Base-by-base conservation (phyloP, 2,329 filamentous ascomycete species). In the Incumbomyces lentus region DNA sequence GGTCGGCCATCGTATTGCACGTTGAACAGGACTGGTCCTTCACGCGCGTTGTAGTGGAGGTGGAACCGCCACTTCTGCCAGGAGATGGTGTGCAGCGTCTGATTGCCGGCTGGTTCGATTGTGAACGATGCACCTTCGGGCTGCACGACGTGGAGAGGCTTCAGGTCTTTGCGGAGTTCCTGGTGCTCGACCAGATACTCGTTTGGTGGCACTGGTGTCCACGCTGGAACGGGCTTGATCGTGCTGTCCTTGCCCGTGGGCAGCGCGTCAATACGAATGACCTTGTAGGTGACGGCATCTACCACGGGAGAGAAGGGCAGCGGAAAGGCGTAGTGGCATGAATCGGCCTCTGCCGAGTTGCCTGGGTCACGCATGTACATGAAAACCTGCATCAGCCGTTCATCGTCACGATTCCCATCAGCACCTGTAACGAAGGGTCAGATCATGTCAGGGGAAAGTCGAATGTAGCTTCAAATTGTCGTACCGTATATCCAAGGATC, bases 401-500 rank as follows among this genome's bases (percentile, higher is more conserved):
- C 47, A 59, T 68, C 67, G 6, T 75, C 69, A 31, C 72, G 64
- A 50, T 73, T 48, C 18, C 73, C 73, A 51, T 76, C 73, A 4
- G 73, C 70, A 3, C 72, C 71, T 74, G 49, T 17, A 16, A 26
- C 11, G 14, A n/a, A 16, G 17, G 29, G 14, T 33, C n/a, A 33
- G 26, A 19, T 11, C 12, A 6, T 17, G 26, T 7, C n/a, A 6
- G 16, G 16, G 16, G 10, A 17, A 18, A 11, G 17, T n/a, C 31
- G 31, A 32, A n/a, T 10, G n/a, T 32, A n/a, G n/a, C 8, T 19
- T 13, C 12, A 49, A 60, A n/a, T 8, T 26, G 22, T 26, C 22
- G 22, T 64, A 60, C 74, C 77, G 52, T 86, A 88, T 32, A 85
- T 85, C 84, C 83, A 88, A 0, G 76, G 76, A 52, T 80, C 78